Evolutionary conservation across 2,329 filamentous ascomycete species (phyloP).

Genomic region (Colletotrichum liaoningense): DNA sequence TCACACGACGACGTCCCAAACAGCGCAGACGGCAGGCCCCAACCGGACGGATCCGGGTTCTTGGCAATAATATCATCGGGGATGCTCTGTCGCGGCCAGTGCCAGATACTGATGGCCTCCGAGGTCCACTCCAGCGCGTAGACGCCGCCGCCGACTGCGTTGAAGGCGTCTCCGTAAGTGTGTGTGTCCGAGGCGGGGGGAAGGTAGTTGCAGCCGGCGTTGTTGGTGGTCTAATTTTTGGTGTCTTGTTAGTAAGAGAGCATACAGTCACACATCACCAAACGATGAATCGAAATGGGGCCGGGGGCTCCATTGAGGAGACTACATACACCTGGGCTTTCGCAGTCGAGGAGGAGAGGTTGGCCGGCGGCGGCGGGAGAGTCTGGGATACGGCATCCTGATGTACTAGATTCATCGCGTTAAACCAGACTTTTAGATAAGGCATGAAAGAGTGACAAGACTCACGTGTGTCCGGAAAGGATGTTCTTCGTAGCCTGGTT

Average conservation of each 20-base stretch:
- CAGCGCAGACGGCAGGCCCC: constrained; percentile 76
- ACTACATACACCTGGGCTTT: constrained; percentile 33
- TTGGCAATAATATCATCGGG: constrained; percentile 72
- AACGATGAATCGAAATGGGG: not conserved
- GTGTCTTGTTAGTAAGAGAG: not conserved
- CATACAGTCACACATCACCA: not conserved
- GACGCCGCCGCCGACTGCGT: constrained; percentile 73
- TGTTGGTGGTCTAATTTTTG: constrained; percentile 35
- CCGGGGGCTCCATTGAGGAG: not conserved
- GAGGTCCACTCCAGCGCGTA: constrained; percentile 79
- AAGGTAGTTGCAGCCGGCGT: constrained; percentile 59
- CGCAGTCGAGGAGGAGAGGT: constrained; percentile 40
- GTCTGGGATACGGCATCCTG: constrained; percentile 44
- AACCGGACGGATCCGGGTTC: constrained; percentile 71
- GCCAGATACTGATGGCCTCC: constrained; percentile 78
- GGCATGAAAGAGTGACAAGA: not conserved
- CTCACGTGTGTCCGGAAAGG: constrained; percentile 71
- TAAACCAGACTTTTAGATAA: constrained; percentile 30
- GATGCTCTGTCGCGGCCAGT: constrained; percentile 75
- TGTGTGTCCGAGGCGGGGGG: constrained; percentile 53
- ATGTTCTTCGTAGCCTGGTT: constrained; percentile 70
- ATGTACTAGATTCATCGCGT: constrained; percentile 27
- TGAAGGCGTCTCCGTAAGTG: constrained; percentile 74
- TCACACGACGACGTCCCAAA: constrained; percentile 76
- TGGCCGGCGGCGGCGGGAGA: constrained; percentile 34